Percentiles rank a stretch among this genome's conserved stretches.
These are phyloP conservation scores for Sporothrix protearum DNA, from an alignment of 2,329 filamentous ascomycete species.

Conservation along the genomic window DNA sequence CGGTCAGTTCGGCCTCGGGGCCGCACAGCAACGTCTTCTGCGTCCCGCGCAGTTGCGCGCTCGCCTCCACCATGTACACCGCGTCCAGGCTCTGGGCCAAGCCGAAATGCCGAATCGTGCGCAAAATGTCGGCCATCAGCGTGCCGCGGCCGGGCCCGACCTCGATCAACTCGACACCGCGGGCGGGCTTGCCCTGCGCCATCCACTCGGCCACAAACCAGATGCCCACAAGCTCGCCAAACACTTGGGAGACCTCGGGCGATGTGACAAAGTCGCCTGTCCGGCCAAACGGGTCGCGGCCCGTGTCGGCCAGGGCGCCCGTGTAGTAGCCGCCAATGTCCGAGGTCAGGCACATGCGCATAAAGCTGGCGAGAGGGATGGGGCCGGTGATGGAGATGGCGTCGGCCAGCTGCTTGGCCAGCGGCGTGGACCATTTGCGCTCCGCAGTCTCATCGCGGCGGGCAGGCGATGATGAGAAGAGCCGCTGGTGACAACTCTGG, in stretches of 20 bases:
- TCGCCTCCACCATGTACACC: slow-evolving; percentile 96
- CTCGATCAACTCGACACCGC: slow-evolving; percentile 84
- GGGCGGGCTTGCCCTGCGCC: slow-evolving; percentile 70
- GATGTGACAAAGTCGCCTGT: slow-evolving; percentile 96
- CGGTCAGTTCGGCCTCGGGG: slow-evolving; percentile 59
- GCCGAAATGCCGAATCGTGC: slow-evolving; percentile 80
- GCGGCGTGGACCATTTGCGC: slow-evolving; percentile 83
- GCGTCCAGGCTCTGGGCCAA: slow-evolving; percentile 74
- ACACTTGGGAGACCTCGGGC: slow-evolving; percentile 94
- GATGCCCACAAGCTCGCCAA: slow-evolving; percentile 88
- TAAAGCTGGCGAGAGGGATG: slow-evolving; percentile 86
- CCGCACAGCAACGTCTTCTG: slow-evolving; percentile 83
- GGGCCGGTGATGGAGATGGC: slow-evolving; percentile 87
- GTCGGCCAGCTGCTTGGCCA: slow-evolving; percentile 81
- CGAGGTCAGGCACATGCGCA: slow-evolving; percentile 96
- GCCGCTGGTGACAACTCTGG: neutral
- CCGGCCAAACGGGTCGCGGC: slow-evolving; percentile 82
- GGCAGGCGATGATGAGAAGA: slow-evolving; percentile 33
- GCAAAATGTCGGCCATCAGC: slow-evolving; percentile 92
- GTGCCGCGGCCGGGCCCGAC: slow-evolving; percentile 92
- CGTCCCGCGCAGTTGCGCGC: slow-evolving; percentile 67
- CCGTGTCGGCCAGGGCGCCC: slow-evolving; percentile 57
- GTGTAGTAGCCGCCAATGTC: slow-evolving; percentile 94
- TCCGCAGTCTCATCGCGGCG: slow-evolving; percentile 32
- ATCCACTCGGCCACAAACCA: slow-evolving; percentile 98